phyloP scores from a whole-genome alignment of 1,284 basidiomycete species.

The Termitomyces sp. region DNA sequence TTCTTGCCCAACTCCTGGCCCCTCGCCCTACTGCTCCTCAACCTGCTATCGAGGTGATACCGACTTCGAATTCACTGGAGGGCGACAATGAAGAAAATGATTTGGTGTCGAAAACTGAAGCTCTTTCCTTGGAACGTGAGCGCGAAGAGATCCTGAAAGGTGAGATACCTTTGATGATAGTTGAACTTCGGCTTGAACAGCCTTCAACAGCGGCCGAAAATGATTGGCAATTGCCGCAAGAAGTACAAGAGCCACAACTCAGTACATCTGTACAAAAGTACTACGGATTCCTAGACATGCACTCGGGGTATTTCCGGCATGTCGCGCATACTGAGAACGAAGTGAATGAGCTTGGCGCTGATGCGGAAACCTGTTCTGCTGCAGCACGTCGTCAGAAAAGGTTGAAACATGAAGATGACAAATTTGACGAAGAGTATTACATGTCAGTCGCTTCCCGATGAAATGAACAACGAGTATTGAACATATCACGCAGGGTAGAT shows the following conservation, averaged over 20 bases:
- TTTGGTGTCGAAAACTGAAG: slow-evolving; percentile 36
- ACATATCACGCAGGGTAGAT: slow-evolving; percentile 54
- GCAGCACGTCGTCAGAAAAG: slow-evolving; percentile 46
- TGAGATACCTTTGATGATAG: slow-evolving; percentile 22
- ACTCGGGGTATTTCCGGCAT: slow-evolving; percentile 70
- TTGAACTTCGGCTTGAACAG: background rate
- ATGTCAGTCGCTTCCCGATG: slow-evolving; percentile 43
- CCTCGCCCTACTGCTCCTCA: slow-evolving; percentile 42
- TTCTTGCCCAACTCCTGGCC: slow-evolving; percentile 69
- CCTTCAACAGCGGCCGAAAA: slow-evolving; percentile 55
- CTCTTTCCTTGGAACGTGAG: slow-evolving; percentile 48
- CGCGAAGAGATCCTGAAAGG: slow-evolving; percentile 58
- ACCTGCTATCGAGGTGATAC: slow-evolving; percentile 65
- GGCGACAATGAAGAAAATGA: slow-evolving; percentile 30
- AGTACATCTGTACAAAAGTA: slow-evolving; percentile 38
- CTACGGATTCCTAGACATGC: slow-evolving; percentile 71
- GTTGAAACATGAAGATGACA: slow-evolving; percentile 56
- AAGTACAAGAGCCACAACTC: slow-evolving; percentile 39
- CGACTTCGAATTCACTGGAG: slow-evolving; percentile 24
- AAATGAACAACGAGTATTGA: background rate
- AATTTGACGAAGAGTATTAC: slow-evolving; percentile 80
- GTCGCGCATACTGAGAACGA: slow-evolving; percentile 71
- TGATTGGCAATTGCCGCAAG: slow-evolving; percentile 72
- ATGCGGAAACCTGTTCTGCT: slow-evolving; percentile 46
- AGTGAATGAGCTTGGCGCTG: slow-evolving; percentile 67